These are phyloP conservation scores for Boletus sensibilis DNA, from an alignment of 768 basidiomycete species.

Conservation along the genomic window DNA sequence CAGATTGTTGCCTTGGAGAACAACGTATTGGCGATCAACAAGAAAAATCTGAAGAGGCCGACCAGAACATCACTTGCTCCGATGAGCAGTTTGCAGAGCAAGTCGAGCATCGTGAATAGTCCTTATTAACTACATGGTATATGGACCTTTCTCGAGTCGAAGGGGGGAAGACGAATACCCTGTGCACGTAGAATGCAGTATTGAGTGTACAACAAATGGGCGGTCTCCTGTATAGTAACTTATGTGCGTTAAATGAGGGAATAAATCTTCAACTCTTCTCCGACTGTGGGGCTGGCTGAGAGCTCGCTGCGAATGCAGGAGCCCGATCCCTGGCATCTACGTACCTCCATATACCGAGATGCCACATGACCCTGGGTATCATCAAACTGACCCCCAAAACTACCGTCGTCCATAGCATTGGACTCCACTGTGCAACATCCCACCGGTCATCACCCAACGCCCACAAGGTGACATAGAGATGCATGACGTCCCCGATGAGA, in stretches of 20 bases:
- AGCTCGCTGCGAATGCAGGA: neutral
- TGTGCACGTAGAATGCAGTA: neutral
- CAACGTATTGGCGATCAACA: conserved; percentile 91
- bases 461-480: conserved; percentile 69
- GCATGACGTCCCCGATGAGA: conserved; percentile 64
- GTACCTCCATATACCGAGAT: conserved; percentile 72
- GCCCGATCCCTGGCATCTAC: conserved; percentile 59
- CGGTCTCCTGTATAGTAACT: conserved; percentile 4
- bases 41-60: conserved; percentile 86
- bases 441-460: conserved; percentile 71
- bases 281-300: neutral
- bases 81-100: conserved; percentile 40
- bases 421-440: conserved; percentile 59
- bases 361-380: conserved; percentile 72
- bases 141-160: neutral
- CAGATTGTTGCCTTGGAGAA: conserved; percentile 95
- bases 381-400: conserved; percentile 61
- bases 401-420: conserved; percentile 69
- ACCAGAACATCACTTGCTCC: conserved; percentile 70
- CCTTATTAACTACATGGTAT: conserved; percentile 44
- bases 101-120: conserved; percentile 66
- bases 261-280: conserved; percentile 23
- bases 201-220: conserved; percentile 1
- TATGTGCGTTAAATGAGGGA: conserved; percentile 21
- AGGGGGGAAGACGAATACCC: conserved; percentile 17